Evolutionary conservation across 345 rosid species (phyloP).

Genomic region (Sisymbrium irio): DNA sequence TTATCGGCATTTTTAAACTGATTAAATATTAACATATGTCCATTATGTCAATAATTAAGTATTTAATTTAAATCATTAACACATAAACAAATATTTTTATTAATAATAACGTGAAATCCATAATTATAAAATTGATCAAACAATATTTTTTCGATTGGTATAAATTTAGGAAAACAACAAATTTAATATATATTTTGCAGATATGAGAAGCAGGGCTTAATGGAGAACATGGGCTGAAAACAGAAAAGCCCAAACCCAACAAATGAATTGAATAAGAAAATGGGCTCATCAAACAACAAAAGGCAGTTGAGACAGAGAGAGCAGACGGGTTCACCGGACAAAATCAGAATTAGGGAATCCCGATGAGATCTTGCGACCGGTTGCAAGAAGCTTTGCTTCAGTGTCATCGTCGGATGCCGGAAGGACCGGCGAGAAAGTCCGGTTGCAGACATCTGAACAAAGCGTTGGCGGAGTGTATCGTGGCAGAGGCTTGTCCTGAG

Average conservation of each 20-base stretch:
- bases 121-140: too few species aligned
- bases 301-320: neutral
- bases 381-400: conserved; percentile 55
- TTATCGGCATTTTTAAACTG: too few species aligned
- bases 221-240: neutral
- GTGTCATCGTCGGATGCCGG: conserved; percentile 67
- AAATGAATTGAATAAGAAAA: too few species aligned
- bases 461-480: conserved; percentile 72
- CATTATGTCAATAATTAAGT: too few species aligned
- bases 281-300: neutral
- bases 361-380: conserved; percentile 52
- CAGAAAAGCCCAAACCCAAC: neutral
- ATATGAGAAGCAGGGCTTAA: too few species aligned
- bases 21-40: too few species aligned
- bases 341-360: neutral
- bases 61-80: too few species aligned
- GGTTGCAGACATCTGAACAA: conserved; percentile 80
- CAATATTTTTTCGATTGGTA: too few species aligned
- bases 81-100: too few species aligned
- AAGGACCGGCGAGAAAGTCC: conserved; percentile 41
- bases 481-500: conserved; percentile 62
- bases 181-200: too few species aligned
- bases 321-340: neutral
- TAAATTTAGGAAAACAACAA: too few species aligned
- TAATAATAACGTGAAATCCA: too few species aligned